These are phyloP conservation scores for Vicia sativa DNA, from an alignment of 306 rosid genomes.

Conservation along the genomic window DNA sequence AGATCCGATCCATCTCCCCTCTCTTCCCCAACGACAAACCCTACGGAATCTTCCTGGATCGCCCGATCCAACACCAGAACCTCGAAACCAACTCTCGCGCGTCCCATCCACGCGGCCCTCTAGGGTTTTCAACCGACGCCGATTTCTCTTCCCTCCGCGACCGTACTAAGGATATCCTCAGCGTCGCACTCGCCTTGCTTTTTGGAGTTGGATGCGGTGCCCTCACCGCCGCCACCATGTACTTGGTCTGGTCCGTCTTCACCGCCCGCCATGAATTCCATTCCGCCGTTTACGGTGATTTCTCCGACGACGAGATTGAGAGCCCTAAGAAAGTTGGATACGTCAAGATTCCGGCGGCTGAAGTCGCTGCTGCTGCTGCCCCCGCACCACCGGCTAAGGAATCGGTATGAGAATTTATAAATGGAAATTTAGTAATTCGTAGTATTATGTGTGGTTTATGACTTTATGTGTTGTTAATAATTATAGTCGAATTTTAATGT, in stretches of 20 bases:
- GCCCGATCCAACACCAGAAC: constrained; percentile 6
- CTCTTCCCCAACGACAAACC: constrained; percentile 30
- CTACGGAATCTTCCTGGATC: constrained; percentile 38
- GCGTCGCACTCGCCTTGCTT: constrained; percentile 83
- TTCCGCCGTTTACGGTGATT: constrained; percentile 39
- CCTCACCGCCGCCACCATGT: constrained; percentile 86
- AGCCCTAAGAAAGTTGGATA: constrained; percentile 74
- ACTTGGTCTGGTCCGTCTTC: constrained; percentile 75
- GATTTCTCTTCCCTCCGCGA: constrained; percentile 83
- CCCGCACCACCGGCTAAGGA: constrained; percentile 41
- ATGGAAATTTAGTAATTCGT: not conserved
- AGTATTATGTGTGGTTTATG: constrained; percentile 23
- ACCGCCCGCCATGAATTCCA: constrained; percentile 46
- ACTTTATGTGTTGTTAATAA: constrained; percentile 46
- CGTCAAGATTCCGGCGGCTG: constrained; percentile 58
- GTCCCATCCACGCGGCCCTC: constrained; percentile 29
- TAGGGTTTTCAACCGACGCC: constrained; percentile 46
- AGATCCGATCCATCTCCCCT: constrained; percentile 48
- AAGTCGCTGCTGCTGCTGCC: constrained; percentile 38
- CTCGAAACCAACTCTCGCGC: not conserved
- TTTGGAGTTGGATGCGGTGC: constrained; percentile 95
- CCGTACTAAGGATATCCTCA: constrained; percentile 88
- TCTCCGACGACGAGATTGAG: constrained; percentile 43
- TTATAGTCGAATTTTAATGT: constrained; percentile 30
- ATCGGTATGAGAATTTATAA: constrained; percentile 41